phyloP scores from a whole-genome alignment of 192 early-diverging fungal species.

The Coemansia sp. region DNA sequence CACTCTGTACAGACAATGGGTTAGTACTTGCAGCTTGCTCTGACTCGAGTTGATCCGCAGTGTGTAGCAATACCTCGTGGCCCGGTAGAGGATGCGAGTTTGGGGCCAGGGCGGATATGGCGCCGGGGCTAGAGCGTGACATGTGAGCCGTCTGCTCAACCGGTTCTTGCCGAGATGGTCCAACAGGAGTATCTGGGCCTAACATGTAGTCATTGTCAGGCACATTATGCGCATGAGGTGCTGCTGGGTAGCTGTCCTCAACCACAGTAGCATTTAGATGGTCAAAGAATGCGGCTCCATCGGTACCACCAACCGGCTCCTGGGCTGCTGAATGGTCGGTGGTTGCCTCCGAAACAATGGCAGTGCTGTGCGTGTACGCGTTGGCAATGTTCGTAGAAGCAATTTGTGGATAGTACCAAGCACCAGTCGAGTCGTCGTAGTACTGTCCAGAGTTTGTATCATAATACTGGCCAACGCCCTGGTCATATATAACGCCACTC shows the following conservation, averaged over 20 bases:
- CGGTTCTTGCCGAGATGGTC: background rate
- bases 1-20: background rate
- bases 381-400: background rate
- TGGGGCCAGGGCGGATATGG: background rate
- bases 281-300: constrained; percentile 49
- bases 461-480: constrained; percentile 40
- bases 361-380: background rate
- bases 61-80: background rate
- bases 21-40: background rate
- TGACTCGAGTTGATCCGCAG: background rate
- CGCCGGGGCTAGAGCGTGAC: background rate
- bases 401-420: constrained; percentile 42
- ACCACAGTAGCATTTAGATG: constrained; percentile 6
- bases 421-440: constrained; percentile 33
- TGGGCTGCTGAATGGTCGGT: background rate
- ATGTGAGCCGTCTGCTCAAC: background rate
- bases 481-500: constrained; percentile 36
- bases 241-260: background rate
- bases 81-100: background rate
- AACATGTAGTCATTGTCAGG: background rate
- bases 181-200: background rate
- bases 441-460: constrained; percentile 47
- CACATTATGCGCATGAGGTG: background rate
- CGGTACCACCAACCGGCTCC: background rate
- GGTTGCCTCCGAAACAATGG: background rate